Base-by-base conservation (phyloP, 169 alveolate species). In the Theileria sp. region DNA sequence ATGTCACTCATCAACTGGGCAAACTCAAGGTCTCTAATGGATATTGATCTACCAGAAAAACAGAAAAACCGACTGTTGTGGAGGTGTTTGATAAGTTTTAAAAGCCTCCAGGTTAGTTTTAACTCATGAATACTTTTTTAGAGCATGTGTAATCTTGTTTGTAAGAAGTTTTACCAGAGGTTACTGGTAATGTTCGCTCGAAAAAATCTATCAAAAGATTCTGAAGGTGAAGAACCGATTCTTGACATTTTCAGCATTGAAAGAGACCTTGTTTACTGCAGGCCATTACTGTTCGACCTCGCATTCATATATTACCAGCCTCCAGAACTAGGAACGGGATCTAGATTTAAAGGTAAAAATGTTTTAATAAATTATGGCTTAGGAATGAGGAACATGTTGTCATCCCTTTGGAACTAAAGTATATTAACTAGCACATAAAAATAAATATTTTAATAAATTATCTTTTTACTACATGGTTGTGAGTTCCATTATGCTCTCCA, bases 401-500 rank as follows among this genome's bases (percentile, higher is more conserved):
- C 75, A 6, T 83, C 89, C 12, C 68, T 83, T 58, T 83, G 89
- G 89, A 38, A 26, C 38, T 83, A 44, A 74, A 9, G n/a, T 32
- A 54, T 26, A 15, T 25, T 28, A 38, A 60, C 30, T 60, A 60
- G 36, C 30, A 32, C 36, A 15, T 72, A 50, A 23, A 9, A 19
- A 21, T 25, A 38, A 23, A 28, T 51, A 50, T 56, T 15, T 26
- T 50, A 75, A 34, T n/a, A 30, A 64, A 64, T 64, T n/a, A 26
- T 19, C 36, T 64, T n/a, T 32, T 17, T 23, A 23, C 64, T 36
- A 74, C 49, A 30, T 70, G 23, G 87, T 25, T 13, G 91, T 69
- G 44, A 95, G 86, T 75, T 92, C 87, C 93, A 95, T 85, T 64
- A 96, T 94, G 60, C 97, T 96, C 51, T 93, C 93, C 38, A 96